phyloP scores from a whole-genome alignment of 2,329 filamentous ascomycete species.

The Pyrenophora teres region DNA sequence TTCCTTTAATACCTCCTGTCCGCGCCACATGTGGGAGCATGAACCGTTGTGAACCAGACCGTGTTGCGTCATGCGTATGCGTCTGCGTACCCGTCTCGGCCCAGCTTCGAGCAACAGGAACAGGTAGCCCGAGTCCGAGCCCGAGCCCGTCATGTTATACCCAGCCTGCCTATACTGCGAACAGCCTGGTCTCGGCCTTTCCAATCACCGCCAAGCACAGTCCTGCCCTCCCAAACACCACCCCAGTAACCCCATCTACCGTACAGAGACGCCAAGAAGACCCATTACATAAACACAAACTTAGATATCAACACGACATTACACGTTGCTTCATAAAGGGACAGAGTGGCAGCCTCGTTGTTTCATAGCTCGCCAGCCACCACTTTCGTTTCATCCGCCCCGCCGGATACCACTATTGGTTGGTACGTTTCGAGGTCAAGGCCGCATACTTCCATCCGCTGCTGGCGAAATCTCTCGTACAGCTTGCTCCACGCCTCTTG shows the following conservation, averaged over 20 bases:
- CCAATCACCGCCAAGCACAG: slow-evolving; percentile 1
- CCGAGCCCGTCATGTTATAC: slow-evolving; percentile 4
- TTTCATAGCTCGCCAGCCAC: slow-evolving; percentile 16
- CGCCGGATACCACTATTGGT: slow-evolving; percentile 25
- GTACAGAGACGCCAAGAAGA: not conserved
- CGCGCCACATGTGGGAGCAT: not conserved
- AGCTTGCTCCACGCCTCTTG: slow-evolving; percentile 56
- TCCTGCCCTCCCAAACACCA: slow-evolving; percentile 1
- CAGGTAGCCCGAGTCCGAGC: slow-evolving; percentile 6
- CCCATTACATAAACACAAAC: not conserved
- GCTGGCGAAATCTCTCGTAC: slow-evolving; percentile 56
- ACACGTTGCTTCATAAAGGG: slow-evolving; percentile 5
- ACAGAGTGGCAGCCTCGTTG: not conserved
- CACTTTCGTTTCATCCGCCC: slow-evolving; percentile 5
- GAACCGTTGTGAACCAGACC: not conserved
- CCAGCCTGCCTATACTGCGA: slow-evolving; percentile 10
- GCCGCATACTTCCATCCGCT: slow-evolving; percentile 58
- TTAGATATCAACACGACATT: not conserved
- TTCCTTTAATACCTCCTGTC: not conserved
- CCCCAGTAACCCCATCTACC: not conserved
- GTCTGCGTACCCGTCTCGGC: slow-evolving; percentile 10
- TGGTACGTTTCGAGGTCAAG: slow-evolving; percentile 55
- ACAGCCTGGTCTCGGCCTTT: slow-evolving; percentile 11
- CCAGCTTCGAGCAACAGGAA: slow-evolving; percentile 6
- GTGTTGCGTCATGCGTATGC: slow-evolving; percentile 21